Percentiles rank a stretch among this genome's conserved stretches.
These are phyloP conservation scores for Nosema granulosis DNA, from an alignment of 371 early-diverging fungal species.

Conservation along the genomic window DNA sequence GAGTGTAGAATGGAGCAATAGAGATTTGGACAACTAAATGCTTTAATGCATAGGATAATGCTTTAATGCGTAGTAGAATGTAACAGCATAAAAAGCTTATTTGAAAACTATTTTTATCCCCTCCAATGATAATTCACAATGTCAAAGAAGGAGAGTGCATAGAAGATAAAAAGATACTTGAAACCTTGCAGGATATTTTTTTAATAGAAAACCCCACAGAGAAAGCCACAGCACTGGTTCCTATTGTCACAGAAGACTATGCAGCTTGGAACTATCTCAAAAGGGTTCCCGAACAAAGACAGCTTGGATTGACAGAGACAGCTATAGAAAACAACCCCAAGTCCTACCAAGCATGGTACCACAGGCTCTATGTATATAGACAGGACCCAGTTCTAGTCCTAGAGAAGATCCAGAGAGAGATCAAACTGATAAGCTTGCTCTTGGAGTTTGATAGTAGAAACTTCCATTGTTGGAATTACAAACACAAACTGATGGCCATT, in stretches of 20 bases:
- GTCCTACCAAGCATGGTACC: conserved; percentile 56
- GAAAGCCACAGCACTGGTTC: conserved; percentile 49
- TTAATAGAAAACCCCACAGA: conserved; percentile 12
- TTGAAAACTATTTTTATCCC: no score
- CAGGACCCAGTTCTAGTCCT: conserved; percentile 12
- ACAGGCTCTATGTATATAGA: conserved; percentile 42
- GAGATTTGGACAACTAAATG: no score
- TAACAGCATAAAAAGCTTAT: no score
- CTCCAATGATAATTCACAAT: conserved; percentile 51
- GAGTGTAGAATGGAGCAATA: no score
- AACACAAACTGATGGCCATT: not conserved
- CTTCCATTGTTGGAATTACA: conserved; percentile 62
- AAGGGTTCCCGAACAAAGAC: conserved; percentile 10
- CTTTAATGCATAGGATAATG: no score
- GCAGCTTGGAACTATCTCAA: conserved; percentile 54
- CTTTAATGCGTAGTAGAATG: no score
- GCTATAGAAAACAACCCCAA: conserved; percentile 58
- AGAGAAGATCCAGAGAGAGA: conserved; percentile 19
- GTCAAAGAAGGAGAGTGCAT: conserved; percentile 26
- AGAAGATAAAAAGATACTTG: conserved; percentile 26
- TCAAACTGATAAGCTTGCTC: conserved; percentile 29
- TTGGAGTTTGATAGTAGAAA: conserved; percentile 57
- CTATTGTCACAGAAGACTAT: conserved; percentile 60
- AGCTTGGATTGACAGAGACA: conserved; percentile 43
- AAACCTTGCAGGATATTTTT: conserved; percentile 26